A percentile compares a stretch with the other conserved stretches of the same genome.
These are phyloP conservation scores for Carex scoparia DNA, from an alignment of 176 grass and related monocot genomes.

Conservation along the genomic window DNA sequence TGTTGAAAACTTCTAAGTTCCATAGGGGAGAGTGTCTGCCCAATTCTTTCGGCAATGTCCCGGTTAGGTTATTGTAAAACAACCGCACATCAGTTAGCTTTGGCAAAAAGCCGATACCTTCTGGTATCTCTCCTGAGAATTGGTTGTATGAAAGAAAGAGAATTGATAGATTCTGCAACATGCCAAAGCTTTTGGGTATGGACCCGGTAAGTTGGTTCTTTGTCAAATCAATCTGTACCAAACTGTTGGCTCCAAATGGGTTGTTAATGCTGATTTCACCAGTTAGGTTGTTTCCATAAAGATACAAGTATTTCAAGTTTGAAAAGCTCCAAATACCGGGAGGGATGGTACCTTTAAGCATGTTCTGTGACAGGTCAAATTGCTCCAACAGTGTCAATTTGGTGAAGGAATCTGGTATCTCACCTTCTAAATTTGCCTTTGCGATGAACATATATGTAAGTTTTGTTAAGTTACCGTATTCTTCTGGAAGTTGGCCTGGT, in stretches of 20 bases:
- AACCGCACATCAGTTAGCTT: constrained; percentile 36
- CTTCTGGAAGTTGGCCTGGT: constrained; percentile 29
- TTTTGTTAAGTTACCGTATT: constrained; percentile 36
- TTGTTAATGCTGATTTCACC: constrained; percentile 26
- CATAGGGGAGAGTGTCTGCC: constrained; percentile 51
- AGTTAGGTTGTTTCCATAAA: constrained; percentile 21
- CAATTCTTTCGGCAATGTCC: constrained; percentile 59
- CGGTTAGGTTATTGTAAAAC: constrained; percentile 50
- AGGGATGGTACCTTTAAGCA: constrained; percentile 44
- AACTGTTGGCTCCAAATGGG: constrained; percentile 27
- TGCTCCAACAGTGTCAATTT: constrained; percentile 26
- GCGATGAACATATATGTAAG: constrained; percentile 2
- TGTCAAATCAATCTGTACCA: constrained; percentile 31
- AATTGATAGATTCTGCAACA: constrained; percentile 19
- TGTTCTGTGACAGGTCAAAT: constrained; percentile 28
- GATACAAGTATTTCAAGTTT: constrained; percentile 22
- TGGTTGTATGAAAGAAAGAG: constrained; percentile 33
- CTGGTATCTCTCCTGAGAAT: constrained; percentile 63
- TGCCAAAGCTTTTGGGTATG: constrained; percentile 56
- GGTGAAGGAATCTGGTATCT: constrained; percentile 33
- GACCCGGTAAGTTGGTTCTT: constrained; percentile 42
- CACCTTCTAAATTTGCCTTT: constrained; percentile 21
- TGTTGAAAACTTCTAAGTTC: constrained; percentile 52
- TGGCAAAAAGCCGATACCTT: constrained; percentile 40
- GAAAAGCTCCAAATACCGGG: constrained; percentile 44